Evolutionary conservation across 345 rosid species (phyloP), one percentile per base, ranked within the genome.

Genomic region (Tarenaya hassleriana): DNA sequence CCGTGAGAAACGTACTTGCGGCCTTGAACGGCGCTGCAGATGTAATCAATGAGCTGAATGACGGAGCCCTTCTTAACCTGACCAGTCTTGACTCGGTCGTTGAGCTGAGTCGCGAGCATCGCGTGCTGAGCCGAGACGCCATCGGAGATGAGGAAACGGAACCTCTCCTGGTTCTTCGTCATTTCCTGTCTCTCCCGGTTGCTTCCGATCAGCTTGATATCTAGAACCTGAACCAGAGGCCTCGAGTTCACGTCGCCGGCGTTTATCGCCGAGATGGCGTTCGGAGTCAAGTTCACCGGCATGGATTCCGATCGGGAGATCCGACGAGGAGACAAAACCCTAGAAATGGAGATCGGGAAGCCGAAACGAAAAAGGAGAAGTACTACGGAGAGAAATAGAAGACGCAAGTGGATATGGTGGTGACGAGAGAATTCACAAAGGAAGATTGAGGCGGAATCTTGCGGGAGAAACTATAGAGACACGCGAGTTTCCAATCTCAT

Each of bases 31-130:
- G 70, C 61, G 73, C 86, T 81, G 80, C 95, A 89, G 56, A 86
- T 81, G 71, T 83, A 85, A 64, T 85, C 97, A 35, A 81, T 73
- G 34, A 89, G 66, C 75, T 89, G 97, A 64, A 89, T 69, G 15
- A 89, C 73, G n/a, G 94, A 86, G 46, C 97, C 95, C 42, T 70
- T 81, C 72, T 60, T 73, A 74, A 81, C 75, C 7, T 52, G 73
- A 40, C 77, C 81, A 16, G 61, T 51, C 59, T 68, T 81, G 75
- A 89, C 79, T 18, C 62, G 80, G 58, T 81, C 90, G 55, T 79
- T 89, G 40, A 89, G 88, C 80, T 81, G 90, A 67, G 80, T 77
- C 0, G 90, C 88, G 8, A 86, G 76, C 88, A 86, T 83, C 50
- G 90, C 90, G 44, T 81, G 80, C 71, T 90, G 90, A 66, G 84